Evolutionary conservation across 352 stramenopile genomes (phyloP).

Genomic region (Thraustochytrium sp.): DNA sequence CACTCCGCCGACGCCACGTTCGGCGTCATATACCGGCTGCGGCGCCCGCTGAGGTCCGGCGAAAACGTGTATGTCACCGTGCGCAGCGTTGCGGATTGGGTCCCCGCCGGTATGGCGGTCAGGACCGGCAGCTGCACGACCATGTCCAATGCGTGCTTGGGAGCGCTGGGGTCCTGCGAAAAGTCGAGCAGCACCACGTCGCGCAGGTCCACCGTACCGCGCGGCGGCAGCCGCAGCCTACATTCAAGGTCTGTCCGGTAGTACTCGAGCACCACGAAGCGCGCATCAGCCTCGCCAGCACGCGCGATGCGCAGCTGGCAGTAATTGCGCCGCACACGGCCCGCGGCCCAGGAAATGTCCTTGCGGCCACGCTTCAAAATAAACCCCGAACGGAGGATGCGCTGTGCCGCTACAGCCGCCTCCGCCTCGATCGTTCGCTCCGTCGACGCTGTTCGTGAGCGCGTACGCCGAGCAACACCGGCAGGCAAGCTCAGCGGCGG

Average conservation of each 20-base stretch:
- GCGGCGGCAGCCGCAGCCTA: not conserved
- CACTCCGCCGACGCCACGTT: not conserved
- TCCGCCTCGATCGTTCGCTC: too few relatives aligned
- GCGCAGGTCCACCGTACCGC: not conserved
- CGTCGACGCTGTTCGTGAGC: too few relatives aligned
- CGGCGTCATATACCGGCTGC: not conserved
- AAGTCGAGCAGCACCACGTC: not conserved
- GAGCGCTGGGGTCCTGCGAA: not conserved
- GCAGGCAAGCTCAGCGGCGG: too few relatives aligned
- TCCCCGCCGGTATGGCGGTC: not conserved
- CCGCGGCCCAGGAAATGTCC: conserved; percentile 29
- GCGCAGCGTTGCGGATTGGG: not conserved
- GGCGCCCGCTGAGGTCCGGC: not conserved
- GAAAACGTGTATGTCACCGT: conserved; percentile 22
- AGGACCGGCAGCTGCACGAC: not conserved
- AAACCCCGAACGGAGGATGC: not conserved
- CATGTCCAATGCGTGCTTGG: conserved; percentile 23
- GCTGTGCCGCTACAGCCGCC: too few relatives aligned
- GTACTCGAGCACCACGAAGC: conserved; percentile 10
- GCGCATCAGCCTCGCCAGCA: not conserved
- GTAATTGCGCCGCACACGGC: conserved; percentile 14
- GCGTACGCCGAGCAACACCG: too few relatives aligned
- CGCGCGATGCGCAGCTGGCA: not conserved
- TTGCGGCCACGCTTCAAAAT: conserved; percentile 31
- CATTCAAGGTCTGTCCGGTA: conserved; percentile 18